Conservation (phyloP, 352 stramenopile genomes). For the Globisporangium nagaii region DNA sequence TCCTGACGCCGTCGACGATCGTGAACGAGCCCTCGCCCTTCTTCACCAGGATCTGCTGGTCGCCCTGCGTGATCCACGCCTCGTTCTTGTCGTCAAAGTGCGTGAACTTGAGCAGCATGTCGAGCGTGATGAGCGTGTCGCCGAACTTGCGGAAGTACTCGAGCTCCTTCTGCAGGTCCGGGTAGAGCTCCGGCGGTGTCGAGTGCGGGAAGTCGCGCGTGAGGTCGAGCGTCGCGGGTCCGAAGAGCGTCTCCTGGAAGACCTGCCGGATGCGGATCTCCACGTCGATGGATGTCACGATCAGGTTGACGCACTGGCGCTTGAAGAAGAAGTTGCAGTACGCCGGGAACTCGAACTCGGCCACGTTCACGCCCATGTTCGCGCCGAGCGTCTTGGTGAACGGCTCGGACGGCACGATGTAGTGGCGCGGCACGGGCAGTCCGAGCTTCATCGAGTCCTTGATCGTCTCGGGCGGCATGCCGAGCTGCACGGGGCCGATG, state of each 20-base stretch:
- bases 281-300: constrained; percentile 72
- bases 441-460: constrained; percentile 96
- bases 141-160: constrained; percentile 90
- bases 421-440: constrained; percentile 90
- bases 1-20: constrained; percentile 54
- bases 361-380: constrained; percentile 94
- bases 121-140: constrained; percentile 83
- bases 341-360: constrained; percentile 96
- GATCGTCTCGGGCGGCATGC: constrained; percentile 96
- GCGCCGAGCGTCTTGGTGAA: constrained; percentile 93
- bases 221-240: constrained; percentile 67
- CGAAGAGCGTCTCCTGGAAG: constrained; percentile 89
- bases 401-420: constrained; percentile 93
- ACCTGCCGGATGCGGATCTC: constrained; percentile 80
- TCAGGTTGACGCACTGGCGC: constrained; percentile 80
- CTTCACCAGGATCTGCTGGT: constrained; percentile 59
- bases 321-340: constrained; percentile 98
- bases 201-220: constrained; percentile 64
- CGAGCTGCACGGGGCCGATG: constrained; percentile 82
- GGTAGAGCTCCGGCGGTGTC: constrained; percentile 48
- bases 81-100: constrained; percentile 71
- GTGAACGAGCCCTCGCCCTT: constrained; percentile 67
- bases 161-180: constrained; percentile 79
- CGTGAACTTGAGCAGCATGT: constrained; percentile 87
- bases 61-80: constrained; percentile 48